Evolutionary conservation across 495 filamentous ascomycete genomes (phyloP).

Genomic region (Zalerion maritima): DNA sequence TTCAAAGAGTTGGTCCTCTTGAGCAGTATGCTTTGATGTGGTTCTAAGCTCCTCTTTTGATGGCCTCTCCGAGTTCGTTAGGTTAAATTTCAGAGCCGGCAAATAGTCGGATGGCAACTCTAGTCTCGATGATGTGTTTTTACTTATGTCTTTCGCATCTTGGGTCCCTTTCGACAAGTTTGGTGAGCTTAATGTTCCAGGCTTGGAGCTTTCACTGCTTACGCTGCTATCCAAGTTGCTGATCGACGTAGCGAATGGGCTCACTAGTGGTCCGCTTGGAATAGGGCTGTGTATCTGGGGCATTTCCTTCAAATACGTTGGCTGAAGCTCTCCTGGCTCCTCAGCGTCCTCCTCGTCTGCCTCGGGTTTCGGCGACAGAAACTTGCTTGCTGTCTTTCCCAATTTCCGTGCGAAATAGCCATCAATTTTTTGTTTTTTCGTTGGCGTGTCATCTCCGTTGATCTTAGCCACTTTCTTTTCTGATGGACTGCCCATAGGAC

Average conservation of each 20-base stretch:
- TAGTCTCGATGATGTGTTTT: conserved; percentile 3
- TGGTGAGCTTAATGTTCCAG: too few relatives aligned
- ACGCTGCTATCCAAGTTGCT: too few relatives aligned
- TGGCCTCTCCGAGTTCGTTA: conserved; percentile 10
- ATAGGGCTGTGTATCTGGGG: too few relatives aligned
- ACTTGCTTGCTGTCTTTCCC: neutral
- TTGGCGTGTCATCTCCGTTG: conserved; percentile 1
- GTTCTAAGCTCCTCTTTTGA: conserved; percentile 22
- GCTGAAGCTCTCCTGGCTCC: conserved; percentile 3
- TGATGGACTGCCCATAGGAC: conserved; percentile 20
- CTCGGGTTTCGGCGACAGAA: conserved; percentile 13
- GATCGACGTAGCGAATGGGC: too few relatives aligned
- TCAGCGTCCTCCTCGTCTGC: conserved; percentile 16
- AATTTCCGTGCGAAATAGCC: conserved; percentile 1
- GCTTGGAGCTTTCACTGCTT: too few relatives aligned
- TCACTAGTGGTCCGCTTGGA: too few relatives aligned
- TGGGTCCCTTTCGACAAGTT: too few relatives aligned
- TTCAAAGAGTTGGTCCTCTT: conserved; percentile 35
- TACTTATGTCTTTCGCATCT: conserved; percentile 2
- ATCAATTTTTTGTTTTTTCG: neutral
- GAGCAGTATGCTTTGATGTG: conserved; percentile 30
- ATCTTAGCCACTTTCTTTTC: conserved; percentile 4
- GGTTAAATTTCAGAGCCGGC: conserved; percentile 15
- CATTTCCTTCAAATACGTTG: too few relatives aligned
- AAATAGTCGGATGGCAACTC: conserved; percentile 13